Base-by-base conservation (phyloP, 129 eudicot species). In the Lactuca saligna region DNA sequence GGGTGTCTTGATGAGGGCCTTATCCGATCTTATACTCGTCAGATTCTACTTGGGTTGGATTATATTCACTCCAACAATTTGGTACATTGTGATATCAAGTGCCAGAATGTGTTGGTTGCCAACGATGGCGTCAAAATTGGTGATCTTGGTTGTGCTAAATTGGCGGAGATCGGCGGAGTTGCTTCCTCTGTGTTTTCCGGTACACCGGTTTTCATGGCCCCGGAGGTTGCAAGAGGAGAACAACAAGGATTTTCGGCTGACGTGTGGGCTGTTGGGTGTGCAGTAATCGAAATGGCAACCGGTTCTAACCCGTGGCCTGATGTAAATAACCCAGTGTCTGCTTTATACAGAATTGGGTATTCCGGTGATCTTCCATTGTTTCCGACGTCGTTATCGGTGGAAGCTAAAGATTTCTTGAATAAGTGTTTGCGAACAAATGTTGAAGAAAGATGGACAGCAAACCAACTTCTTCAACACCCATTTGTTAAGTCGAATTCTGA, bases 241-340 rank as follows among this genome's bases (percentile, higher is more conserved):
- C 80, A 83, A n/a, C 97, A 85, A 42, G 79, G 88, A 42, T 91
- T 79, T 61, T 55, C 71, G 17, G 90, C 93, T 54, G 97, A 91
- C 59, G 73, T 91, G 6, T 91, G 97, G 97, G 85, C 93, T n/a
- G 44, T 91, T 60, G 97, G 97, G 31, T 91, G 97, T 71, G 77
- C 77, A 2, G 64, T 91, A 3, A 72, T 91, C 10, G 93, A 91
- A 64, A 88, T 91, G 93, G 95, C 91, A 4, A 82, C 96, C 0
- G 96, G 96, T 14, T 49, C 54, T 12, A 64, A 67, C 57, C 91
- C 96, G 14, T 91, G 98, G 96, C 89, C 96, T 29, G 88, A 79
- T 68, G 5, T 78, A 68, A 68, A 66, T 5, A 65, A 88, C 61
- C 96, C 96, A 10, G 80, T 82, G 0, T 80, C 96, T 3, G 93